These are phyloP conservation scores for Lactarius quietus DNA, from an alignment of 768 basidiomycete species.

Conservation along the genomic window DNA sequence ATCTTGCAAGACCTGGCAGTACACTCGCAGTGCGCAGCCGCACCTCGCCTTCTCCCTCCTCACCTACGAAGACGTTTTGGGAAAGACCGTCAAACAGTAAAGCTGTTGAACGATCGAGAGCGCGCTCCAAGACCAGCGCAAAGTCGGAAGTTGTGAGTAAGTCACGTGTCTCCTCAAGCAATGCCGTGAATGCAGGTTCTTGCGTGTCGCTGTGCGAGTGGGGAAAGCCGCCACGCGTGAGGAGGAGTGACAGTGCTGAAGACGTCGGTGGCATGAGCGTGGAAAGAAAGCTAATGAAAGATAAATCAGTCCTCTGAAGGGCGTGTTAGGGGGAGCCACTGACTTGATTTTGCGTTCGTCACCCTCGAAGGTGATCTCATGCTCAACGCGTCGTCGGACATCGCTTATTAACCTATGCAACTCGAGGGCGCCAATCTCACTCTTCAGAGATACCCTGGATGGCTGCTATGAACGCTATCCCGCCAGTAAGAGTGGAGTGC, in stretches of 20 bases:
- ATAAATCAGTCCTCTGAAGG: conserved; percentile 8
- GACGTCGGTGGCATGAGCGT: conserved; percentile 73
- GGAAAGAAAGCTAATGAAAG: conserved; percentile 58
- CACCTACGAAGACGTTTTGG: conserved; percentile 54
- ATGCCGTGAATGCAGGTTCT: conserved; percentile 51
- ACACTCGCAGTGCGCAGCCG: conserved; percentile 72
- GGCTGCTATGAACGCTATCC: not conserved
- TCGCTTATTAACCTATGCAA: conserved; percentile 65
- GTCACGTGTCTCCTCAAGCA: conserved; percentile 66
- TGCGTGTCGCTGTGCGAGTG: conserved; percentile 35
- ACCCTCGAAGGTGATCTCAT: conserved; percentile 60
- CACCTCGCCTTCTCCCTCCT: conserved; percentile 35
- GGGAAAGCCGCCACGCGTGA: conserved; percentile 59
- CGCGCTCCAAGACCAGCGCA: conserved; percentile 61
- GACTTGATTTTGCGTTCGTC: conserved; percentile 54
- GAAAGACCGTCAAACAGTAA: conserved; percentile 62
- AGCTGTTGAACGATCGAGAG: conserved; percentile 65
- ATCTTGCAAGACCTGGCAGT: conserved; percentile 74
- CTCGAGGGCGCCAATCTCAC: conserved; percentile 65
- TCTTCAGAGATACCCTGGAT: conserved; percentile 79
- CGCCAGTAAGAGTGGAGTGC: conserved; percentile 28
- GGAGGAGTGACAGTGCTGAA: conserved; percentile 63
- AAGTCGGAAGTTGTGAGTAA: conserved; percentile 70
- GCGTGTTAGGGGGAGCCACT: conserved; percentile 24
- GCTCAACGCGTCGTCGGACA: conserved; percentile 74